Evolutionary conservation across 2,329 filamentous ascomycete genomes (phyloP).

Genomic region (Neofusicoccum kwambonambiense): DNA sequence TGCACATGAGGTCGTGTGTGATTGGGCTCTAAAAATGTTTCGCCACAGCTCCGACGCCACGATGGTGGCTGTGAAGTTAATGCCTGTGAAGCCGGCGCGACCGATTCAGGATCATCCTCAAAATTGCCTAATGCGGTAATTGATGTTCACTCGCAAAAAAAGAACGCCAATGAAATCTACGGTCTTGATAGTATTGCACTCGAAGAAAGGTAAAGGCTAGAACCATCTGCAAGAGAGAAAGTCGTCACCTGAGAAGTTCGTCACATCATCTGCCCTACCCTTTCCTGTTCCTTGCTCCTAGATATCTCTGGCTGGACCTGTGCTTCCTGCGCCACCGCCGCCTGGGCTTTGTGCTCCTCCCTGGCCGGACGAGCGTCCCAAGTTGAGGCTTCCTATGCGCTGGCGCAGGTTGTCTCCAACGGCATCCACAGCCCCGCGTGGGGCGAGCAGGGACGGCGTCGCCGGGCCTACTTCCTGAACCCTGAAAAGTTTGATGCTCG

Average conservation of each 20-base stretch:
- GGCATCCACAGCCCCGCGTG: slow-evolving; percentile 86
- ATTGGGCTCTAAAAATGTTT: not conserved
- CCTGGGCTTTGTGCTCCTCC: slow-evolving; percentile 21
- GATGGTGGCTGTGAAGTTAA: not conserved
- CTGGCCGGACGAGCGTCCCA: slow-evolving; percentile 47
- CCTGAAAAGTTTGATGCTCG: slow-evolving; percentile 80
- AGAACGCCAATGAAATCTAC: not conserved
- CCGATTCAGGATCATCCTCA: not conserved
- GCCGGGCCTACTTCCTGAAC: slow-evolving; percentile 81
- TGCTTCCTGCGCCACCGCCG: slow-evolving; percentile 20
- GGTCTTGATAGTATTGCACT: not conserved
- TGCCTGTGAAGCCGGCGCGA: not conserved
- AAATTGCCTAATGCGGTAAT: not conserved
- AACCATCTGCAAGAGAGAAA: not conserved
- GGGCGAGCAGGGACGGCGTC: slow-evolving; percentile 78
- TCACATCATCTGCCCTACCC: slow-evolving; percentile 5
- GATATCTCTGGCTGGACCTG: slow-evolving; percentile 33
- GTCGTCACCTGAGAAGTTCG: not conserved
- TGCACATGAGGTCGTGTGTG: not conserved
- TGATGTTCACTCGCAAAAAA: not conserved
- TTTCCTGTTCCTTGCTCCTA: slow-evolving; percentile 22
- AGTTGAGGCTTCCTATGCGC: slow-evolving; percentile 77
- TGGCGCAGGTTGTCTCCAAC: slow-evolving; percentile 88
- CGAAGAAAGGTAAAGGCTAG: not conserved
- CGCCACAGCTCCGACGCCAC: slow-evolving; percentile 1